Evolutionary conservation across 169 alveolate genomes (phyloP).

Genomic region (Plasmodium blacklocki): DNA sequence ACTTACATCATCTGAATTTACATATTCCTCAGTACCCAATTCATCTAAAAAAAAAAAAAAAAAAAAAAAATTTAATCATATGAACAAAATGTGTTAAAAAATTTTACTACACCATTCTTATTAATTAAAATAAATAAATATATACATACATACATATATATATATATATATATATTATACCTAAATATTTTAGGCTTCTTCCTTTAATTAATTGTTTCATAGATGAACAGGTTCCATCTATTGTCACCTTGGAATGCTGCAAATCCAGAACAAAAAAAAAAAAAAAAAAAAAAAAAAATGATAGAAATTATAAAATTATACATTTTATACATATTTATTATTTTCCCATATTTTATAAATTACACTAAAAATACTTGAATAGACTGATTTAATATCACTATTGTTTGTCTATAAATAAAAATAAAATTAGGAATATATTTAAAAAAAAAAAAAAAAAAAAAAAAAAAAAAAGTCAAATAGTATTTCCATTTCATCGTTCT

Average conservation of each 20-base stretch:
- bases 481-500: neutral
- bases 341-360: neutral
- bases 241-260: slow-evolving; percentile 26
- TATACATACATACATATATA: neutral
- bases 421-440: neutral
- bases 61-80: neutral
- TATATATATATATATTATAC: slow-evolving; percentile 19
- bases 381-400: slow-evolving; percentile 11
- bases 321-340: slow-evolving; percentile 2
- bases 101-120: neutral
- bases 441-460: neutral
- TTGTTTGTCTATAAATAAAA: slow-evolving; percentile 30
- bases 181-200: slow-evolving; percentile 64
- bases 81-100: neutral
- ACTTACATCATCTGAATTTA: slow-evolving; percentile 34
- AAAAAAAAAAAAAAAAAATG: neutral
- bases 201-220: slow-evolving; percentile 50
- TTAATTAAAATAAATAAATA: neutral
- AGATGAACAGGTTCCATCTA: slow-evolving; percentile 41
- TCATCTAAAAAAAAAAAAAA: slow-evolving; percentile 28
- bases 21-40: slow-evolving; percentile 29
- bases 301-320: neutral
- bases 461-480: slow-evolving; percentile 8
- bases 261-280: slow-evolving; percentile 3
- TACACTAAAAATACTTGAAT: slow-evolving; percentile 39